These are phyloP conservation scores for Mycena latifolia DNA, from an alignment of 768 basidiomycete genomes.

Conservation along the genomic window DNA sequence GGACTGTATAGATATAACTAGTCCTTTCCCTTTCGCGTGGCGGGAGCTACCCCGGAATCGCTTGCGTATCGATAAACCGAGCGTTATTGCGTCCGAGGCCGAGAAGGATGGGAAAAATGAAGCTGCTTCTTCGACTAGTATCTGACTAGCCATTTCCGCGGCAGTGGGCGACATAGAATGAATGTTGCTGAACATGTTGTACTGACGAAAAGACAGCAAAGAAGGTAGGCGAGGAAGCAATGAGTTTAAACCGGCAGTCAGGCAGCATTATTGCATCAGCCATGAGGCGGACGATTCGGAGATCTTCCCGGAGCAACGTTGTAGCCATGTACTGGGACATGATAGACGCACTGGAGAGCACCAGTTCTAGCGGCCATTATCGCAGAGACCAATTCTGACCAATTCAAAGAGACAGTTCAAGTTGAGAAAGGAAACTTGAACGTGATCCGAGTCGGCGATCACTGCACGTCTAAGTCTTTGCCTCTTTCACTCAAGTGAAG, in stretches of 20 bases:
- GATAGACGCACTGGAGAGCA: too few relatives aligned
- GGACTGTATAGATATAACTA: constrained; percentile 84
- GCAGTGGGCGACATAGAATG: constrained; percentile 24
- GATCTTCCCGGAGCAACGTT: constrained; percentile 6
- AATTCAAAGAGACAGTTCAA: too few relatives aligned
- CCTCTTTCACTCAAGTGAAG: too few relatives aligned
- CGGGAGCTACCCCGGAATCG: constrained; percentile 82
- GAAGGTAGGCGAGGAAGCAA: constrained; percentile 12
- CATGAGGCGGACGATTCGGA: constrained; percentile 19
- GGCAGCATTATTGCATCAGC: constrained; percentile 6
- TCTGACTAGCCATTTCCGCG: constrained; percentile 52
- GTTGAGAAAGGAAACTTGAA: too few relatives aligned
- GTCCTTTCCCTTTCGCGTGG: constrained; percentile 82
- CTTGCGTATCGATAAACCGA: constrained; percentile 85
- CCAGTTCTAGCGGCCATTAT: too few relatives aligned
- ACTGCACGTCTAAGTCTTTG: too few relatives aligned
- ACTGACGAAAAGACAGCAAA: background rate
- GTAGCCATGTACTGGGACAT: background rate
- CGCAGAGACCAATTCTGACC: too few relatives aligned
- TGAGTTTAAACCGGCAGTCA: constrained; percentile 10
- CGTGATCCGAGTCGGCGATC: too few relatives aligned
- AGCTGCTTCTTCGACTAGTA: constrained; percentile 76
- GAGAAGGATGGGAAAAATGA: constrained; percentile 80
- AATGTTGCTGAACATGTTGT: constrained; percentile 26
- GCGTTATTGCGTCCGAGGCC: constrained; percentile 83